Percentiles rank a stretch among this genome's conserved stretches.
phyloP scores from a whole-genome alignment of 2,329 filamentous ascomycete species.

The Thielaviopsis ethacetica region DNA sequence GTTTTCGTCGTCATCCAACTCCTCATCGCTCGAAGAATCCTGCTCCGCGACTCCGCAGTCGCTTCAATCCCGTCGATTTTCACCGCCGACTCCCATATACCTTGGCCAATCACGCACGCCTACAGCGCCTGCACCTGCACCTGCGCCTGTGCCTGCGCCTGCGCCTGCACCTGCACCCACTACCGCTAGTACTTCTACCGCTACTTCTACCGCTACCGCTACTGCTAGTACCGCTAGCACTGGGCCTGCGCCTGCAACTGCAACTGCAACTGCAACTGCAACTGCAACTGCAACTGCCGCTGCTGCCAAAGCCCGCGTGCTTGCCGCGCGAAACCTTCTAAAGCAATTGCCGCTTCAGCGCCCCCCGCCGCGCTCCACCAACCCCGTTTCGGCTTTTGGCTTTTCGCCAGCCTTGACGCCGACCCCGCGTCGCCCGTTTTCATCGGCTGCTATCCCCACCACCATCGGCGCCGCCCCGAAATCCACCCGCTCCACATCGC shows the following conservation, averaged over 20 bases:
- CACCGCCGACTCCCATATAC: background rate
- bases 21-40: background rate
- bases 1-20: background rate
- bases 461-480: background rate
- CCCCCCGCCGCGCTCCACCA: background rate
- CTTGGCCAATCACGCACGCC: background rate
- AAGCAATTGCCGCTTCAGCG: background rate
- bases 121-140: background rate
- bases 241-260: background rate
- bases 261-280: background rate
- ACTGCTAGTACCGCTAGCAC: background rate
- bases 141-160: background rate
- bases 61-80: background rate
- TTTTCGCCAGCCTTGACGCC: background rate
- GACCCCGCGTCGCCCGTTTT: background rate
- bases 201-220: background rate
- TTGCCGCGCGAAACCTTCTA: background rate
- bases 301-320: background rate
- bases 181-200: background rate
- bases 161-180: background rate
- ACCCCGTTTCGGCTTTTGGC: background rate
- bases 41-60: background rate
- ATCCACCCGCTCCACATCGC: background rate
- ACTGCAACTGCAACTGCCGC: background rate
- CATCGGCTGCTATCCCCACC: background rate